Conservation (phyloP, 371 early-diverging fungal genomes). For the Entomophthora muscae region DNA sequence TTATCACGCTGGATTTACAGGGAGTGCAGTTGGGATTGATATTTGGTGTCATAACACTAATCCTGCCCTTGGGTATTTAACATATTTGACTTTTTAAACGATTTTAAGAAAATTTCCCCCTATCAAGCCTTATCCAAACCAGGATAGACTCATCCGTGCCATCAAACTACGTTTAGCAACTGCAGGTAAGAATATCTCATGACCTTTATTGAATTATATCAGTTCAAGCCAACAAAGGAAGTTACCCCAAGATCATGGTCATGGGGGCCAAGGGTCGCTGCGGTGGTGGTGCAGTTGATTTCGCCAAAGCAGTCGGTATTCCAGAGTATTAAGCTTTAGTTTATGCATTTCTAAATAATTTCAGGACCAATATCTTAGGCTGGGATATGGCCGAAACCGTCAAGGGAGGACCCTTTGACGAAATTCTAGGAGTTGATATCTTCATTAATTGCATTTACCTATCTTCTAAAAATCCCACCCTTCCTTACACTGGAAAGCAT, state of each 20-base stretch:
- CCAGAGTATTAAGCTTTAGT: conserved; percentile 29
- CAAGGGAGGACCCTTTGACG: conserved; percentile 82
- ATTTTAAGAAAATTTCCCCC: conserved; percentile 33
- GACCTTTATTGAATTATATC: background rate
- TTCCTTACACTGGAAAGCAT: conserved; percentile 77
- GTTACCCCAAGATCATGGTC: conserved; percentile 73
- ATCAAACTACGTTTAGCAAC: conserved; percentile 46
- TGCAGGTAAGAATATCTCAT: conserved; percentile 29
- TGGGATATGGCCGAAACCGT: conserved; percentile 95
- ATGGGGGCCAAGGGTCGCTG: conserved; percentile 96
- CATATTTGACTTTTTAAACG: background rate
- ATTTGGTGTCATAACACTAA: conserved; percentile 68
- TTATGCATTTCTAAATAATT: conserved; percentile 3
- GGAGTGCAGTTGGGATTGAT: conserved; percentile 79
- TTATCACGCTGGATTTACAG: conserved; percentile 93
- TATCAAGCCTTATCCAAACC: conserved; percentile 70
- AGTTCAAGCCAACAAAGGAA: conserved; percentile 25
- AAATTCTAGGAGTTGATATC: conserved; percentile 73
- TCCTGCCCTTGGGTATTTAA: conserved; percentile 7
- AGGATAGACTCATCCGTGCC: conserved; percentile 50
- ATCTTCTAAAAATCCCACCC: conserved; percentile 67
- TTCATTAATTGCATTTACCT: conserved; percentile 98
- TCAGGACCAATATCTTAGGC: conserved; percentile 55
- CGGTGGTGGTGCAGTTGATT: conserved; percentile 77
- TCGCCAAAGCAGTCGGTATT: conserved; percentile 68